Conservation (phyloP, 2,329 filamentous ascomycete species). For the Arthrobotrys conoides region DNA sequence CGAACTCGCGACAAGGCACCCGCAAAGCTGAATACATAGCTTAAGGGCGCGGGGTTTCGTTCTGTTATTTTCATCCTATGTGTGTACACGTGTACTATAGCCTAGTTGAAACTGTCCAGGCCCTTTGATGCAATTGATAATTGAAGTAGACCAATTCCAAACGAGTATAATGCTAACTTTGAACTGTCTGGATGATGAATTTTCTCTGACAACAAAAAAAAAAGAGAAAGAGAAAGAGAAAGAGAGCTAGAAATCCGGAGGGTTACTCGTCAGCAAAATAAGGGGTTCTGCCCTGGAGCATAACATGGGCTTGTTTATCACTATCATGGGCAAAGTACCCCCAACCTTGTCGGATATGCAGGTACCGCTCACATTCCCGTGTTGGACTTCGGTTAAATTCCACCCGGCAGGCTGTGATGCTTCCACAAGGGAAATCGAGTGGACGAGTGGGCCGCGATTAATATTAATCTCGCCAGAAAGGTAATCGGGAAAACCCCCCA, state of each 20-base stretch:
- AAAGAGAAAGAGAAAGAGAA: neutral
- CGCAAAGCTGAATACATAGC: neutral
- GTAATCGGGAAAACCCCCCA: constrained; percentile 16
- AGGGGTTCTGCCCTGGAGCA: constrained; percentile 34
- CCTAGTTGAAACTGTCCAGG: neutral
- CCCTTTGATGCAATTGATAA: neutral
- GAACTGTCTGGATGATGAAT: neutral
- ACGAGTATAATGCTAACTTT: neutral
- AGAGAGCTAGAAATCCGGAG: neutral
- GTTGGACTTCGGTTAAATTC: constrained; percentile 59
- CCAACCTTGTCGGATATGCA: constrained; percentile 60
- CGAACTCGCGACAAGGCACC: constrained; percentile 22
- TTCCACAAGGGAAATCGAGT: constrained; percentile 15
- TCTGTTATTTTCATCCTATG: neutral
- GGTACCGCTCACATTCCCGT: constrained; percentile 57
- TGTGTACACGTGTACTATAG: no score
- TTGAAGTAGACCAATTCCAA: neutral
- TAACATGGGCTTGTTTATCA: constrained; percentile 54
- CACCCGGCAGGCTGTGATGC: constrained; percentile 27
- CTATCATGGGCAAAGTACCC: constrained; percentile 48
- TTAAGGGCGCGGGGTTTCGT: constrained; percentile 12
- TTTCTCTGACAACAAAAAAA: neutral
- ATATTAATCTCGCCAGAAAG: constrained; percentile 22
- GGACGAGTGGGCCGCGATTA: constrained; percentile 6
- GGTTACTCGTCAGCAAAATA: constrained; percentile 24